Evolutionary conservation across 1,284 basidiomycete genomes (phyloP).

Genomic region (Erythrobasidium hasegawianum): DNA sequence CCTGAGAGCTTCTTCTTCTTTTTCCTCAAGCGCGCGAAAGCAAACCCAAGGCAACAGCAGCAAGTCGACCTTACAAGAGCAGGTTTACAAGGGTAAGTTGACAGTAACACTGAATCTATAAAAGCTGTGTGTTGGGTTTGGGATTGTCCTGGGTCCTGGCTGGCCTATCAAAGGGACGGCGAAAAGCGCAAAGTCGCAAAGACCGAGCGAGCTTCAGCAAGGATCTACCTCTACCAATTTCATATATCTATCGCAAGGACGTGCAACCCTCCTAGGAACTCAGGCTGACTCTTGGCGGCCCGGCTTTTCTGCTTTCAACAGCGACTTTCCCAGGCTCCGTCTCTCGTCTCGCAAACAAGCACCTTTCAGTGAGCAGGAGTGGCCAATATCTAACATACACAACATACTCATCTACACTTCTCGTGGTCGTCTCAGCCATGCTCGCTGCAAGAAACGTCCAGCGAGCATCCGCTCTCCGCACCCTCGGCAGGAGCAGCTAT

Average conservation of each 20-base stretch:
- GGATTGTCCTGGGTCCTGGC: not conserved
- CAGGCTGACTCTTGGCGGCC: not conserved
- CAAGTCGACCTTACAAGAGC: too few relatives aligned
- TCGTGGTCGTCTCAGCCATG: not conserved
- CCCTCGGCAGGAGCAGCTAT: slow-evolving; percentile 7
- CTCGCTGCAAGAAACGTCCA: not conserved
- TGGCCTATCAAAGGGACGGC: slow-evolving; percentile 5
- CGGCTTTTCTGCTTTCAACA: slow-evolving; percentile 1
- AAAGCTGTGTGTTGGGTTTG: too few relatives aligned
- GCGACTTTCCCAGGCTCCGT: not conserved
- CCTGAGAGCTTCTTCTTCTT: too few relatives aligned
- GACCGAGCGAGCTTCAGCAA: not conserved
- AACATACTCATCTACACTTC: not conserved
- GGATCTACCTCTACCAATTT: too few relatives aligned
- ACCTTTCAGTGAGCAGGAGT: not conserved
- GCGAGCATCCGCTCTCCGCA: slow-evolving; percentile 4
- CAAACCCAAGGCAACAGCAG: too few relatives aligned
- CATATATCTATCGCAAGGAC: too few relatives aligned
- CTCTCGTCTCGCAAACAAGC: not conserved
- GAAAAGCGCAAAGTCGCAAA: not conserved
- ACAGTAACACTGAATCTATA: too few relatives aligned
- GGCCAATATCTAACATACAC: not conserved
- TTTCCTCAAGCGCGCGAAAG: too few relatives aligned
- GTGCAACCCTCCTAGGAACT: not conserved
- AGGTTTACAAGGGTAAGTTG: too few relatives aligned